Conservation (phyloP, 805 yeast genomes). For the Candida endomychidarum region DNA sequence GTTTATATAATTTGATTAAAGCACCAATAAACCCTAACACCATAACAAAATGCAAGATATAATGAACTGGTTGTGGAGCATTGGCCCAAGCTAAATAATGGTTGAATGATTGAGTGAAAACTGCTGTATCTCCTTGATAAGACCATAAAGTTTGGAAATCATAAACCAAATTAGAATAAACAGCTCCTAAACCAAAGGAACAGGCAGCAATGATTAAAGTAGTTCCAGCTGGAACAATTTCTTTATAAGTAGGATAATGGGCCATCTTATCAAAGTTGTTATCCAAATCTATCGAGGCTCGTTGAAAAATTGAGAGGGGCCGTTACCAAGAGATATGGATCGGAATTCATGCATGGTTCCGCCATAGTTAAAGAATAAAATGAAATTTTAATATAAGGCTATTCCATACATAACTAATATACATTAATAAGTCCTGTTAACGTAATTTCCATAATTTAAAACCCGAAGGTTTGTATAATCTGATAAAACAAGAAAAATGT, state of each 20-base stretch:
- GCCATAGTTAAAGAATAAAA: too few relatives aligned
- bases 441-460: too few relatives aligned
- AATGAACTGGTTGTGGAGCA: constrained; percentile 58
- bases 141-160: constrained; percentile 75
- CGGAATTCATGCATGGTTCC: too few relatives aligned
- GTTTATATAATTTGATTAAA: constrained; percentile 78
- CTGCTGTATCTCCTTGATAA: constrained; percentile 35
- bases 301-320: constrained; percentile 8
- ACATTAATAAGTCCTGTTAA: too few relatives aligned
- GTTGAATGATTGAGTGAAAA: constrained; percentile 55
- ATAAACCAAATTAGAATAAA: constrained; percentile 79
- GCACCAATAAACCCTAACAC: constrained; percentile 70
- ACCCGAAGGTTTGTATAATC: too few relatives aligned
- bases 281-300: not conserved
- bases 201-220: constrained; percentile 50
- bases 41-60: constrained; percentile 61
- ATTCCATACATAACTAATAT: too few relatives aligned
- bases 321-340: not conserved
- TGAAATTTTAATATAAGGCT: too few relatives aligned
- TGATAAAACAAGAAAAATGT: too few relatives aligned
- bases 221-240: constrained; percentile 46
- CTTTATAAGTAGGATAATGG: constrained; percentile 33
- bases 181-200: constrained; percentile 77
- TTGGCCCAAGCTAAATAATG: constrained; percentile 78
- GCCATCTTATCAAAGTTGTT: constrained; percentile 9